phyloP scores from a whole-genome alignment of 164 flowering plant genomes.

The Magnolia changhungtana region DNA sequence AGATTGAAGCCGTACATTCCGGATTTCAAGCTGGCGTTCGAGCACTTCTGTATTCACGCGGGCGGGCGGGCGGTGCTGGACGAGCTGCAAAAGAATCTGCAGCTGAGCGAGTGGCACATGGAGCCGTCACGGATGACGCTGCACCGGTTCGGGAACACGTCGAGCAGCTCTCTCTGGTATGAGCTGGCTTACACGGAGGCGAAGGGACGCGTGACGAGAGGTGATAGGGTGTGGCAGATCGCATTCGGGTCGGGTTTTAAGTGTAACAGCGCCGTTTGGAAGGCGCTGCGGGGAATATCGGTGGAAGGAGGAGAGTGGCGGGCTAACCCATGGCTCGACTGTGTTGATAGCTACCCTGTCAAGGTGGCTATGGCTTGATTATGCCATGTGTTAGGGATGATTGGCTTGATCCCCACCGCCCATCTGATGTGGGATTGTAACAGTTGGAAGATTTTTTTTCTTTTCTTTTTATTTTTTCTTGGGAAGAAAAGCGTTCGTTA shows the following conservation, averaged over 20 bases:
- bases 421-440: neutral
- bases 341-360: slow-evolving; percentile 57
- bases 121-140: slow-evolving; percentile 89
- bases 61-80: slow-evolving; percentile 82
- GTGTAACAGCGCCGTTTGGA: slow-evolving; percentile 92
- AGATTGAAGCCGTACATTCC: slow-evolving; percentile 81
- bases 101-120: slow-evolving; percentile 73
- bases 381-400: neutral
- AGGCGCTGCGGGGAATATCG: slow-evolving; percentile 40
- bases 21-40: slow-evolving; percentile 59
- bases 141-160: slow-evolving; percentile 85
- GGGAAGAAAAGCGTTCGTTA: too few relatives aligned
- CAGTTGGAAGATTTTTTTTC: neutral
- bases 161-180: slow-evolving; percentile 52
- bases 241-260: slow-evolving; percentile 90
- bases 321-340: slow-evolving; percentile 59
- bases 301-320: slow-evolving; percentile 4
- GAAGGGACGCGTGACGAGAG: slow-evolving; percentile 55
- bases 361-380: slow-evolving; percentile 24
- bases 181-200: slow-evolving; percentile 65
- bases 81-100: slow-evolving; percentile 65
- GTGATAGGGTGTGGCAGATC: slow-evolving; percentile 82
- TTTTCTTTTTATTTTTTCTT: neutral
- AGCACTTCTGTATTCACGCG: slow-evolving; percentile 74
- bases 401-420: neutral